Base-by-base conservation (phyloP, 805 yeast species). In the Kregervanrija pseudodelftensis region DNA sequence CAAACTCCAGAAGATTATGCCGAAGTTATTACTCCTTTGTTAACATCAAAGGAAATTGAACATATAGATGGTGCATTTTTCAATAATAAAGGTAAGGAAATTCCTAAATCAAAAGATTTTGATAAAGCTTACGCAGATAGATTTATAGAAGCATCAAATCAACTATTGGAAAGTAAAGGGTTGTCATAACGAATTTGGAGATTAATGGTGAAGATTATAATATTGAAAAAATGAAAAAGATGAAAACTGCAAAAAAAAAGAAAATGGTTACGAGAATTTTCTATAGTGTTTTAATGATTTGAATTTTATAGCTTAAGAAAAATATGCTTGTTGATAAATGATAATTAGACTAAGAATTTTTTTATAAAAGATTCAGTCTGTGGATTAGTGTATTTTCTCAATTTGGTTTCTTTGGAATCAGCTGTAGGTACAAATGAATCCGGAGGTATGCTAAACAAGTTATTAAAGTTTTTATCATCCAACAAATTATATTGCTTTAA, bases 1-100 rank as follows among this genome's bases (percentile, higher is more conserved):
- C 61, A 63, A 37, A 55, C 62, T 4, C 60, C 69, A 1, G 69
- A 64, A 16, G 57, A 60, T 16, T 69, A 60, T 44, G 70, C 70
- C 0, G 38, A 50, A 22, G 49, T 33, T 1, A 48, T 68, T 5
- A 54, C 55, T 4, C 69, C 72, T 1, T 52, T 59, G 13, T 43
- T 69, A 32, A 43, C 64, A 11, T 52, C 67, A 1, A 50, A 55
- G 7, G 61, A 61, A 11, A 47, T 68, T 39, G 64, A 63, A 16
- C 39, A 43, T 5, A 43, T 50, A 17, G 59, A 57, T 35, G 72
- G 71, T 14, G 46, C 57, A 7, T 50, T 56, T 37, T 59, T 64
- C 46, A 58, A 66, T 44, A 57, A 57, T 37, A 57, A 62, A 8
- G 70, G 57, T 8, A 43, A 56, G 8, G 53, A 55, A 1, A 43